These are phyloP conservation scores for Brettanomyces bruxellensis DNA, from an alignment of 805 yeast species.

Conservation along the genomic window DNA sequence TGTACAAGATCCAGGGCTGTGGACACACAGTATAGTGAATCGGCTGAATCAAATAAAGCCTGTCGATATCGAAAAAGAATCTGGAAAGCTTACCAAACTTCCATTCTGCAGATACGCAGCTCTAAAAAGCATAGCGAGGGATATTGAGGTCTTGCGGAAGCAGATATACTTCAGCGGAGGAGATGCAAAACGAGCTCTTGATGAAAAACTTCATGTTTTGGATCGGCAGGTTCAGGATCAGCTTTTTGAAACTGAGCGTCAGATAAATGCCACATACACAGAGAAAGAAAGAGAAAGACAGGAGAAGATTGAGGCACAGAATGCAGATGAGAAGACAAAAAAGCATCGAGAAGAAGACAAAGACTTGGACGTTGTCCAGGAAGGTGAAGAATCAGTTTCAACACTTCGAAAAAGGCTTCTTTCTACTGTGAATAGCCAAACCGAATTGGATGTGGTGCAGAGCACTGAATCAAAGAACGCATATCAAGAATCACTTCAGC, in stretches of 20 bases:
- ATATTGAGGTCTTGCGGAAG: slow-evolving; percentile 11
- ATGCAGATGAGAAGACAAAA: background rate
- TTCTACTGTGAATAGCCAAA: slow-evolving; percentile 11
- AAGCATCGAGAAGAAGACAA: background rate
- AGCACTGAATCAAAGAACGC: slow-evolving; percentile 17
- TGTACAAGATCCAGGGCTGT: no score
- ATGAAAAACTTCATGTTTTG: slow-evolving; percentile 7
- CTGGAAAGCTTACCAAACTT: no score
- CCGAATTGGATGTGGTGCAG: slow-evolving; percentile 20
- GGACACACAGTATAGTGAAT: no score
- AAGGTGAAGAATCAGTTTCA: slow-evolving; percentile 17
- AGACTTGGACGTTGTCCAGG: background rate
- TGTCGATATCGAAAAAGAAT: background rate
- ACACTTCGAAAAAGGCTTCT: slow-evolving; percentile 20
- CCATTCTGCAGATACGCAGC: slow-evolving; percentile 1
- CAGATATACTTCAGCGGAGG: slow-evolving; percentile 3
- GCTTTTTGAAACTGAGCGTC: slow-evolving; percentile 11
- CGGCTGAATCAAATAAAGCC: background rate
- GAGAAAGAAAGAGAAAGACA: slow-evolving; percentile 2
- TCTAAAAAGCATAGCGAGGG: slow-evolving; percentile 6
- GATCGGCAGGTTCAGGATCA: slow-evolving; percentile 8
- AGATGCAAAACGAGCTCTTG: background rate
- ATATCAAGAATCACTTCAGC: slow-evolving; percentile 25
- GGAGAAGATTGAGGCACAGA: background rate
- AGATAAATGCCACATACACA: slow-evolving; percentile 3